Evolutionary conservation across 805 yeast genomes (phyloP).

Genomic region (Kodamaea sagamina): DNA sequence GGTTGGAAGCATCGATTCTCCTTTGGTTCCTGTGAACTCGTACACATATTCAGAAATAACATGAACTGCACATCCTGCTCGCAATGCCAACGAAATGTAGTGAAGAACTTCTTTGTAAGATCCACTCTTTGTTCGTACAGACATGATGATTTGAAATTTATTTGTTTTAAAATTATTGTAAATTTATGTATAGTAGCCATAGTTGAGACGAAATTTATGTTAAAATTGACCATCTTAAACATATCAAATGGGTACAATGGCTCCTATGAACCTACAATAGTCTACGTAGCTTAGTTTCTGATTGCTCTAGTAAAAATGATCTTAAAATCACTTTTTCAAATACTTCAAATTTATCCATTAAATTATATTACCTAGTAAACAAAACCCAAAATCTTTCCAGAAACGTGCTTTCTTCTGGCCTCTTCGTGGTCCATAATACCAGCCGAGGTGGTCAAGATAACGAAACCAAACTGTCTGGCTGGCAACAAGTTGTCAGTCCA

Average conservation of each 20-base stretch:
- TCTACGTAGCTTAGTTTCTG: no score
- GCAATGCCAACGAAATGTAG: constrained; percentile 51
- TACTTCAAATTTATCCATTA: constrained; percentile 1
- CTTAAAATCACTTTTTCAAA: no score
- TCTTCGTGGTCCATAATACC: constrained; percentile 33
- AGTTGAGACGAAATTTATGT: no score
- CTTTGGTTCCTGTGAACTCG: constrained; percentile 80
- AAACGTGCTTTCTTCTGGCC: constrained; percentile 32
- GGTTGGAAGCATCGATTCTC: constrained; percentile 96
- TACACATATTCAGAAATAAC: constrained; percentile 64
- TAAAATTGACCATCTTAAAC: no score
- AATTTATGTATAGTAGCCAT: no score
- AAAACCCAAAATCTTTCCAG: constrained; percentile 31
- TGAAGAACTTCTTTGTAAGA: no score
- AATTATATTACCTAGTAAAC: constrained; percentile 19
- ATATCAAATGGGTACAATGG: no score
- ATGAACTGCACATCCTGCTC: constrained; percentile 68
- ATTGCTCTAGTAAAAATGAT: no score
- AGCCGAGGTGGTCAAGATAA: constrained; percentile 30
- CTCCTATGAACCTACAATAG: no score
- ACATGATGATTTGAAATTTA: not conserved
- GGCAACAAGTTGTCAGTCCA: constrained; percentile 34
- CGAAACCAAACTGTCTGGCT: constrained; percentile 30
- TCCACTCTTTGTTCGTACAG: constrained; percentile 26
- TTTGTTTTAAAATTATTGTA: no score